phyloP scores from a whole-genome alignment of 2,329 filamentous ascomycete genomes.

The Stagonosporopsis cucurbitacearum region DNA sequence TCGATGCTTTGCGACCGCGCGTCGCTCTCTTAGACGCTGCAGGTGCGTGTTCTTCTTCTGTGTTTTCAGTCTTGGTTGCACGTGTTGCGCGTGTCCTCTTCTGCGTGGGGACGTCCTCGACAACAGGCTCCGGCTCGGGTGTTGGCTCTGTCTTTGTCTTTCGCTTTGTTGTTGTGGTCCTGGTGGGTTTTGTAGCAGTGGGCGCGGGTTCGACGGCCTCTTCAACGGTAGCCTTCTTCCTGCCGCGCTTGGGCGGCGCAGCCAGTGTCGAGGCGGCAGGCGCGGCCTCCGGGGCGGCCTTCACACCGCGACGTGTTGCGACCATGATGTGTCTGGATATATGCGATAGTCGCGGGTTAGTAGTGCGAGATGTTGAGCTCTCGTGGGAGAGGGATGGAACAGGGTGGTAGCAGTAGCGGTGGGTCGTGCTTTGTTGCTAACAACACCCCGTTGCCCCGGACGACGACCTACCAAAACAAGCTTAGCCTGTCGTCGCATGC shows the following conservation, averaged over 20 bases:
- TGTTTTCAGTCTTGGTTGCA: constrained; percentile 27
- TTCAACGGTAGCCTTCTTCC: constrained; percentile 35
- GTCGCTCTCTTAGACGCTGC: constrained; percentile 34
- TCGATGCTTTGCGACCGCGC: constrained; percentile 31
- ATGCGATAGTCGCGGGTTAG: constrained; percentile 23
- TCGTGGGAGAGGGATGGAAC: constrained; percentile 19
- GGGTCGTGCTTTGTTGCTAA: constrained; percentile 26
- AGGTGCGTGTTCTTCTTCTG: constrained; percentile 22
- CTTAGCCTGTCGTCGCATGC: not conserved
- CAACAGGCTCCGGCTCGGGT: constrained; percentile 9
- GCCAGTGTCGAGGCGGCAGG: constrained; percentile 37
- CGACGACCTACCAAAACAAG: constrained; percentile 21
- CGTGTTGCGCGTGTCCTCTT: constrained; percentile 37
- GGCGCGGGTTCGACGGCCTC: constrained; percentile 28
- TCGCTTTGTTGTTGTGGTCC: constrained; percentile 28
- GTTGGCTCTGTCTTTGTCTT: constrained; percentile 29
- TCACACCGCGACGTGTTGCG: constrained; percentile 41
- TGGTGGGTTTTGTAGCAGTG: constrained; percentile 26
- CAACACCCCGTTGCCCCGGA: constrained; percentile 22
- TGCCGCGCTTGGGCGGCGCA: constrained; percentile 42
- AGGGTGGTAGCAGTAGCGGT: constrained; percentile 16
- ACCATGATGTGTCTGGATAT: constrained; percentile 33
- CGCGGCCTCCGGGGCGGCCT: constrained; percentile 31
- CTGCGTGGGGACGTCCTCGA: constrained; percentile 20
- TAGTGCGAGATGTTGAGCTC: constrained; percentile 16